These are phyloP conservation scores for Murraya koenigii DNA, from an alignment of 345 rosid species.

Conservation along the genomic window DNA sequence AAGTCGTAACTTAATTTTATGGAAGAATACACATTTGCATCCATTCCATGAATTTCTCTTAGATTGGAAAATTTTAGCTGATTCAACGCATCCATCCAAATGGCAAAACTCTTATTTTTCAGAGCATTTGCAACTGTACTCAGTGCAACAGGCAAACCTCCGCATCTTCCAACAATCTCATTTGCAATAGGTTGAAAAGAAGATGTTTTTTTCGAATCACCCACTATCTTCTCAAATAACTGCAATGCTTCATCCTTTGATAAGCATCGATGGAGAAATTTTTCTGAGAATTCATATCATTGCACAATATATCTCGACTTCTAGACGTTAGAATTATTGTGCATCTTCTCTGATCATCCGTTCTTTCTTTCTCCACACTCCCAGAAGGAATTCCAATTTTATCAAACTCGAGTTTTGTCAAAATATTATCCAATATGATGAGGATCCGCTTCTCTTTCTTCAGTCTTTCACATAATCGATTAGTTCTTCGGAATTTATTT, in stretches of 20 bases:
- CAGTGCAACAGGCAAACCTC: constrained; percentile 19
- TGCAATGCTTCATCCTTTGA: background rate
- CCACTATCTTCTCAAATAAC: background rate
- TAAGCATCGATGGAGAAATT: background rate
- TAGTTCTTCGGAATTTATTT: background rate
- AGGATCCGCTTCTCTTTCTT: no score
- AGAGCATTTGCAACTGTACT: constrained; percentile 1
- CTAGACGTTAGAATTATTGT: constrained; percentile 25
- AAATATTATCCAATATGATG: no score
- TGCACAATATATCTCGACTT: background rate
- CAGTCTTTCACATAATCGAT: background rate
- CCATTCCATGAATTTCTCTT: background rate
- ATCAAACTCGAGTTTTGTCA: background rate
- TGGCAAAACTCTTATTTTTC: background rate
- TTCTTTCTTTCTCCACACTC: background rate
- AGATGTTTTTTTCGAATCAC: background rate
- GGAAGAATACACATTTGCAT: background rate
- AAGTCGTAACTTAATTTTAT: background rate
- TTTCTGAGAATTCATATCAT: constrained; percentile 5
- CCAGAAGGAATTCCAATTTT: background rate
- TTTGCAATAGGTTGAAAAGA: background rate
- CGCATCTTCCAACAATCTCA: constrained; percentile 3
- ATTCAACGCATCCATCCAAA: background rate
- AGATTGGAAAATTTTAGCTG: background rate
- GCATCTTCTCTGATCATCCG: background rate